phyloP scores from a whole-genome alignment of 148 eudicot species.

The Spergularia marina region DNA sequence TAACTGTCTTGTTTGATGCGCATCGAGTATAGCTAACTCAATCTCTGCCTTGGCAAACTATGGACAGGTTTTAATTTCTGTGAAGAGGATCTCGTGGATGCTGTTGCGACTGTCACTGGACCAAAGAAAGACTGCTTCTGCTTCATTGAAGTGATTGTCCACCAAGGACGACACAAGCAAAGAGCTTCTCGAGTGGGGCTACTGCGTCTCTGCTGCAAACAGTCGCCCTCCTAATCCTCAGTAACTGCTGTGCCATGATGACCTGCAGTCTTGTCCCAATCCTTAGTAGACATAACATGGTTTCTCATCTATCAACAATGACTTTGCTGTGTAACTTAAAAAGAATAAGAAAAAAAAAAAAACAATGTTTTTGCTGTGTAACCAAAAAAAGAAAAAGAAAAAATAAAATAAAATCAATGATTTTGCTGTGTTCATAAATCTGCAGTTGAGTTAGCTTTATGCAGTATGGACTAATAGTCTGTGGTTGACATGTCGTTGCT shows the following conservation, averaged over 20 bases:
- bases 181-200: slow-evolving; percentile 86
- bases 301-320: neutral
- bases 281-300: neutral
- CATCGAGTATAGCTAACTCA: neutral
- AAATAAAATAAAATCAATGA: neutral
- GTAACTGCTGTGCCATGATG: slow-evolving; percentile 23
- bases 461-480: too few species aligned
- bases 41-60: neutral
- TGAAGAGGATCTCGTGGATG: slow-evolving; percentile 72
- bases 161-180: slow-evolving; percentile 86
- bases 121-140: slow-evolving; percentile 58
- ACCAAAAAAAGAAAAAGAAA: too few species aligned
- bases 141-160: slow-evolving; percentile 71
- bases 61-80: slow-evolving; percentile 46
- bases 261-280: too few species aligned
- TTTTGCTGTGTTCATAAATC: neutral
- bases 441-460: too few species aligned
- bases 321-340: too few species aligned
- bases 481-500: too few species aligned
- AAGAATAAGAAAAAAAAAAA: too few species aligned
- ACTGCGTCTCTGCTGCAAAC: slow-evolving; percentile 77
- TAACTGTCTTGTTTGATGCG: neutral
- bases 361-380: too few species aligned
- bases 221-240: slow-evolving; percentile 90
- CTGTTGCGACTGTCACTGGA: slow-evolving; percentile 57